A percentile compares a stretch with the other conserved stretches of the same genome.
phyloP scores from a whole-genome alignment of 352 stramenopile genomes.

The Phytophthora fragariaefolia region DNA sequence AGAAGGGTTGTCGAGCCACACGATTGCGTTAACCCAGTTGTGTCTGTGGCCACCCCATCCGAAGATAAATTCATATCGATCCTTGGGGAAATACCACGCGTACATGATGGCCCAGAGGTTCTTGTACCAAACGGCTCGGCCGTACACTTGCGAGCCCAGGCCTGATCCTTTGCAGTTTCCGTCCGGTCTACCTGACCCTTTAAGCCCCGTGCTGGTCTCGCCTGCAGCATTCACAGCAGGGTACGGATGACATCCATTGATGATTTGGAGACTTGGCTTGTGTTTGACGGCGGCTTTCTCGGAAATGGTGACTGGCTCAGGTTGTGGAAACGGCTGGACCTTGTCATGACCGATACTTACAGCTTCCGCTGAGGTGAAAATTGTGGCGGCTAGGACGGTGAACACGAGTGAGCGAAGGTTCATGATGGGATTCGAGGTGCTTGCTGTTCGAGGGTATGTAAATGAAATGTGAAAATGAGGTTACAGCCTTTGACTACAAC shows the following conservation, averaged over 20 bases:
- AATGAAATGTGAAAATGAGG: too few relatives aligned
- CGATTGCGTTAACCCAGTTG: conserved; percentile 39
- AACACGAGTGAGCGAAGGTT: background rate
- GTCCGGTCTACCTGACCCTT: background rate
- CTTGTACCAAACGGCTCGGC: conserved; percentile 10
- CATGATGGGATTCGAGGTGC: too few relatives aligned
- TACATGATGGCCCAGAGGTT: conserved; percentile 32
- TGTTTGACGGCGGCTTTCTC: conserved; percentile 1
- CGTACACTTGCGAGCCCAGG: conserved; percentile 18
- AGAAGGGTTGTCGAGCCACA: conserved; percentile 42
- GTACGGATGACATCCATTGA: background rate
- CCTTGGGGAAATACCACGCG: conserved; percentile 55
- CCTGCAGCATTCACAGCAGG: conserved; percentile 4
- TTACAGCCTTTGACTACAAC: too few relatives aligned
- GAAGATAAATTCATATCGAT: background rate
- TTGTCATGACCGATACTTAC: background rate
- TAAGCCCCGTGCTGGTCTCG: conserved; percentile 12
- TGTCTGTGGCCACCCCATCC: conserved; percentile 21
- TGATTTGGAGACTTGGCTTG: conserved; percentile 1
- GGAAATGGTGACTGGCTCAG: background rate
- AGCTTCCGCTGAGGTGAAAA: background rate
- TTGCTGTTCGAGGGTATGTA: too few relatives aligned
- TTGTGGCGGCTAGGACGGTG: background rate
- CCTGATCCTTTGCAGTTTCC: conserved; percentile 1
- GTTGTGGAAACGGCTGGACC: conserved; percentile 1